A percentile compares a stretch with the other conserved stretches of the same genome.
Conservation (phyloP, 176 grass and related monocot species). For the Stipa capillata region DNA sequence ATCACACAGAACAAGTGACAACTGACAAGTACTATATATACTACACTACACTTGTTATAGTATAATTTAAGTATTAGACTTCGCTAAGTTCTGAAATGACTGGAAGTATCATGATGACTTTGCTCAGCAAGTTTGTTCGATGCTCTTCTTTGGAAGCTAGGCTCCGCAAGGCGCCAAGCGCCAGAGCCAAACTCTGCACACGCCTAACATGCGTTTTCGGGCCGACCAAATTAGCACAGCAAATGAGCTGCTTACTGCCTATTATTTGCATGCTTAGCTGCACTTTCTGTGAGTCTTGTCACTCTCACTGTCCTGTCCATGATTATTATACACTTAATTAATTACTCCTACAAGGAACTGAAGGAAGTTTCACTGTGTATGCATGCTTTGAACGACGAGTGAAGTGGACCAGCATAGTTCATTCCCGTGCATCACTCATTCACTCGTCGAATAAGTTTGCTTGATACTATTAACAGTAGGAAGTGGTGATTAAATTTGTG, state of each 20-base stretch:
- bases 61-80: background rate
- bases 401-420: background rate
- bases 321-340: background rate
- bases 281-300: background rate
- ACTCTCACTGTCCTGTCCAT: background rate
- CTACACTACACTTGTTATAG: background rate
- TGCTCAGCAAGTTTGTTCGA: background rate
- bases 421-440: background rate
- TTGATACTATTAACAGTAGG: no score
- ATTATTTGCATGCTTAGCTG: background rate
- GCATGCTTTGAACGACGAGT: background rate
- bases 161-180: background rate
- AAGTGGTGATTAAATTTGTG: background rate
- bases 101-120: background rate
- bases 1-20: conserved; percentile 6
- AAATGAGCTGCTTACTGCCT: background rate
- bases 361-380: background rate
- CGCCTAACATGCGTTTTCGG: conserved; percentile 15
- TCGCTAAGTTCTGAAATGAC: background rate
- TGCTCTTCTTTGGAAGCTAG: conserved; percentile 17
- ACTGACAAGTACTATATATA: no score
- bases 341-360: background rate
- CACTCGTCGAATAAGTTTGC: background rate
- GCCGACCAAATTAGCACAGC: conserved; percentile 3
- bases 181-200: conserved; percentile 4